Conservation (phyloP, 306 rosid genomes). For the Gillenia trifoliata region DNA sequence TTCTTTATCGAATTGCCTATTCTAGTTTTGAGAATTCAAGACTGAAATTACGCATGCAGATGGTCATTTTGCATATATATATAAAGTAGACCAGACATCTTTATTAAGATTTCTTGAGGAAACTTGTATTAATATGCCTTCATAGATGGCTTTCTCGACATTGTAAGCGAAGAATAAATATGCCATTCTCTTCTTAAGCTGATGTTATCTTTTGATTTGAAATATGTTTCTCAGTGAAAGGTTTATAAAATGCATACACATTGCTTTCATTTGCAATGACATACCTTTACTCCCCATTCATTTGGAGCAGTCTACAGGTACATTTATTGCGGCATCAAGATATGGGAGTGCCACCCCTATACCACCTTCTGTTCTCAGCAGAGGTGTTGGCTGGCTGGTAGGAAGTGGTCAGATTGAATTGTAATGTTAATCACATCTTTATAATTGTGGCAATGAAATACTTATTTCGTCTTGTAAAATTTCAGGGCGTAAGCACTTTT, state of each 20-base stretch:
- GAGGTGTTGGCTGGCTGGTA: conserved; percentile 96
- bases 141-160: background rate
- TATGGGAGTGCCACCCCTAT: conserved; percentile 76
- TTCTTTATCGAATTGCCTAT: background rate
- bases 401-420: conserved; percentile 8
- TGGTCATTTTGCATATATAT: background rate
- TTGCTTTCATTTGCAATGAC: conserved; percentile 15
- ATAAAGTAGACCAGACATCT: background rate
- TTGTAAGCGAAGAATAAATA: background rate
- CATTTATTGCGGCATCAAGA: conserved; percentile 78
- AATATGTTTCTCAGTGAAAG: background rate
- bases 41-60: background rate
- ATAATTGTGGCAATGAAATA: background rate
- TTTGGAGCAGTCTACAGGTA: conserved; percentile 64
- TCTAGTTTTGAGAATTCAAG: background rate
- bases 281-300: conserved; percentile 9
- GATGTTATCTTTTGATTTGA: background rate
- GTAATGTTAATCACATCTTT: background rate
- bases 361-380: conserved; percentile 78
- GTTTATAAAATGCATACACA: background rate
- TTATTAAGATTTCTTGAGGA: conserved; percentile 3
- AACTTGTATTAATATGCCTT: background rate
- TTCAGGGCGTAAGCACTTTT: conserved; percentile 73
- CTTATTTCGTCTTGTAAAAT: conserved; percentile 12
- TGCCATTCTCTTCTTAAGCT: background rate